phyloP scores from a whole-genome alignment of 192 early-diverging fungal genomes.

The Backusella morwellensis region DNA sequence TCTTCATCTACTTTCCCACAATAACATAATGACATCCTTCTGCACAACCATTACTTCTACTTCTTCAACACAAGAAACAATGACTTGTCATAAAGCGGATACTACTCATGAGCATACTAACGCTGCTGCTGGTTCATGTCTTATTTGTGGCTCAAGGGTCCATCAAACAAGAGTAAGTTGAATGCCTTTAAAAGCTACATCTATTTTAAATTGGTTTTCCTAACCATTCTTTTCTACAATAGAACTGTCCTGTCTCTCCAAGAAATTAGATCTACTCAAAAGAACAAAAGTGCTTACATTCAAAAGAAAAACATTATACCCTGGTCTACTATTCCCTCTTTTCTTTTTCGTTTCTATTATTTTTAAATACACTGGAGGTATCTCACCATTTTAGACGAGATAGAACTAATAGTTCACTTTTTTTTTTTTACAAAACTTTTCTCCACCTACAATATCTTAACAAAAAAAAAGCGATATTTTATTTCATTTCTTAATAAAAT shows the following conservation, averaged over 20 bases:
- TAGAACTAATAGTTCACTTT: neutral
- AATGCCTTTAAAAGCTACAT: neutral
- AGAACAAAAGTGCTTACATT: neutral
- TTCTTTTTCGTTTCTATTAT: neutral
- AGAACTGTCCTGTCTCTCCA: neutral
- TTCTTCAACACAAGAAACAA: neutral
- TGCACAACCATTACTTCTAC: neutral
- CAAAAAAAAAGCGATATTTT: neutral
- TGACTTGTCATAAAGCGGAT: neutral
- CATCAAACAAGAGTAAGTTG: conserved; percentile 3
- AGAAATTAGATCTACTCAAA: neutral
- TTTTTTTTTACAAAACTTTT: neutral
- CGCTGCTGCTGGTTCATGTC: neutral
- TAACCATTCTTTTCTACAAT: neutral
- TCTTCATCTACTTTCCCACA: neutral
- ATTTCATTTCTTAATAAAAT: neutral
- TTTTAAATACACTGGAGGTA: neutral
- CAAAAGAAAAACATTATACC: neutral
- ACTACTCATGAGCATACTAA: neutral
- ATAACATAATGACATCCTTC: neutral
- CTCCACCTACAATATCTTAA: neutral
- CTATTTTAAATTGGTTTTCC: neutral
- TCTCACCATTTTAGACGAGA: neutral
- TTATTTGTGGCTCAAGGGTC: conserved; percentile 2
- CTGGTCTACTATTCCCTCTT: neutral